phyloP scores from a whole-genome alignment of 1,139 yeast species.

The Lodderomyces parapsilosis region DNA sequence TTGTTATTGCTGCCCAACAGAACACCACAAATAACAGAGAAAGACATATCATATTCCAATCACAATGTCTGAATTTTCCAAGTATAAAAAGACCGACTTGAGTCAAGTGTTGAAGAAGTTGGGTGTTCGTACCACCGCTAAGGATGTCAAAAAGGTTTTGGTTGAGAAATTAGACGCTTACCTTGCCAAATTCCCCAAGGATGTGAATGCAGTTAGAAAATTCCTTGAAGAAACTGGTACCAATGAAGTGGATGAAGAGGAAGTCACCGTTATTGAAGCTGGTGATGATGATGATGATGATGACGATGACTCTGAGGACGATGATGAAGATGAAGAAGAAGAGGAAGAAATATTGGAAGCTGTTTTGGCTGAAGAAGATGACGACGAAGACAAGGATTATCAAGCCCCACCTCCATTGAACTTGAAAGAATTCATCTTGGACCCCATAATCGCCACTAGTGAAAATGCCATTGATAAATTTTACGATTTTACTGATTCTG shows the following conservation, averaged over 20 bases:
- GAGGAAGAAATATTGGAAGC: conserved; percentile 25
- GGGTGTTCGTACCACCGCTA: conserved; percentile 33
- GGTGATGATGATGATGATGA: conserved; percentile 18
- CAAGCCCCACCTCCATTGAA: conserved; percentile 43
- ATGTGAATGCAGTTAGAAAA: conserved; percentile 28
- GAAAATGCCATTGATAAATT: conserved; percentile 30
- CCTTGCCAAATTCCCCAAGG: conserved; percentile 37
- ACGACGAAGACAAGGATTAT: conserved; percentile 30
- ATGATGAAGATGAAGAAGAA: conserved; percentile 23
- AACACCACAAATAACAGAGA: background rate
- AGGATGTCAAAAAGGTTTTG: conserved; percentile 45
- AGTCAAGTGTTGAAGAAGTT: conserved; percentile 34
- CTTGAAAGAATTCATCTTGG: conserved; percentile 37
- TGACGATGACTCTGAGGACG: conserved; percentile 23
- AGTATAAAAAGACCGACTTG: conserved; percentile 35
- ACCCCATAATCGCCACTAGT: conserved; percentile 35
- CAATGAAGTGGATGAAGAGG: conserved; percentile 17
- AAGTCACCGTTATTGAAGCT: conserved; percentile 18
- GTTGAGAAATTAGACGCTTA: conserved; percentile 41
- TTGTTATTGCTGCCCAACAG: too few species aligned
- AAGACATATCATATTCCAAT: background rate
- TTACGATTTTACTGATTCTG: conserved; percentile 35
- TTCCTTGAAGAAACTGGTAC: conserved; percentile 21
- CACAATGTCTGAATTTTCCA: conserved; percentile 11
- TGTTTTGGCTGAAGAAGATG: conserved; percentile 26